Percentiles rank a stretch among this genome's conserved stretches.
Evolutionary conservation across 192 early-diverging fungal species (phyloP).

Genomic region (Thoreauomyces humboldtii): DNA sequence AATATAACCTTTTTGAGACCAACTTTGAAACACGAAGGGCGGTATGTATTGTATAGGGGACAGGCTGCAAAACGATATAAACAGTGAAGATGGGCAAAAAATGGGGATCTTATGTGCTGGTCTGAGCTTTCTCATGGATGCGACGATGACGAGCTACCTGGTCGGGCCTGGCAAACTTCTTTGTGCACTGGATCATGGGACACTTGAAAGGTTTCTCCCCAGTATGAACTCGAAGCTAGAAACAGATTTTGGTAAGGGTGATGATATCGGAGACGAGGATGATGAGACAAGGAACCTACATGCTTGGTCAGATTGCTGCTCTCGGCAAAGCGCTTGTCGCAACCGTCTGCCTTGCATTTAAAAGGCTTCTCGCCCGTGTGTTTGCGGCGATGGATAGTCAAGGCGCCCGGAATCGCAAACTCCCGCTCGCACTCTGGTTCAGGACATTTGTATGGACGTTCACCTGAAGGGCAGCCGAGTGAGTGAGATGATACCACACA

Average conservation of each 20-base stretch:
- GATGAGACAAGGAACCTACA: conserved; percentile 21
- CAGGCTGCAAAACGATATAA: too few relatives aligned
- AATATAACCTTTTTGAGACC: too few relatives aligned
- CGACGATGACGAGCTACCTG: conserved; percentile 48
- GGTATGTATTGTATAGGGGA: too few relatives aligned
- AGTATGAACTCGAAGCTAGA: conserved; percentile 78
- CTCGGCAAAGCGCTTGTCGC: conserved; percentile 67
- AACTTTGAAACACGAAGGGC: too few relatives aligned
- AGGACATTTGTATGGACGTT: conserved; percentile 52
- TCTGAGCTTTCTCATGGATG: conserved; percentile 21
- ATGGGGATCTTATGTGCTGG: neutral
- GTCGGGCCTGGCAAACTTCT: conserved; percentile 82
- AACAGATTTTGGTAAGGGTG: conserved; percentile 16
- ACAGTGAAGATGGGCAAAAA: too few relatives aligned
- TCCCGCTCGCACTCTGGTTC: conserved; percentile 65
- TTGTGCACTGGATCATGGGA: conserved; percentile 63
- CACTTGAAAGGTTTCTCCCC: conserved; percentile 84
- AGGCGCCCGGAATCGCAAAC: conserved; percentile 73
- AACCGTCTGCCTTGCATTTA: conserved; percentile 62
- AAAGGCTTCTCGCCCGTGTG: conserved; percentile 82
- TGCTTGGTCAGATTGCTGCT: conserved; percentile 50
- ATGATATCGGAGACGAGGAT: too few relatives aligned
- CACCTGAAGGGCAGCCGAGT: conserved; percentile 21
- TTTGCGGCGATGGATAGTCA: conserved; percentile 74
- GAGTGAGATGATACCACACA: neutral